Conservation (phyloP, 257 asterid species). For the Petunia axillaris region DNA sequence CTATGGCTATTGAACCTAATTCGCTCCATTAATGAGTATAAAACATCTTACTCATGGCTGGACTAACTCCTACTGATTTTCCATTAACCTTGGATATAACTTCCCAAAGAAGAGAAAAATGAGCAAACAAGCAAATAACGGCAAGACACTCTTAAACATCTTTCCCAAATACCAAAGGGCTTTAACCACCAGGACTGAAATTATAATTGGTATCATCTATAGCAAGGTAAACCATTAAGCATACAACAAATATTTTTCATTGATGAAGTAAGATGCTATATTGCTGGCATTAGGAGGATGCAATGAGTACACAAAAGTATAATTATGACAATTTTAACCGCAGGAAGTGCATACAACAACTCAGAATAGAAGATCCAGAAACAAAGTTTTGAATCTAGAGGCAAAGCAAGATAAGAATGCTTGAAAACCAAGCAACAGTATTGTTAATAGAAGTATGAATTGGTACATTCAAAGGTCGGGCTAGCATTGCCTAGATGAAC, state of each 20-base stretch:
- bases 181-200: background rate
- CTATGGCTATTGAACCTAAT: background rate
- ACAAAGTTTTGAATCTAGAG: background rate
- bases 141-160: background rate
- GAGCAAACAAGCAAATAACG: background rate
- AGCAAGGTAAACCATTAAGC: background rate
- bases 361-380: background rate
- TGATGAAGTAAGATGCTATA: no score
- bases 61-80: background rate
- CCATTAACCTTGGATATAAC: background rate
- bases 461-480: background rate
- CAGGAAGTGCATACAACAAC: background rate
- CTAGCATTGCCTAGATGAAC: constrained; percentile 3
- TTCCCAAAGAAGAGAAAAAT: background rate
- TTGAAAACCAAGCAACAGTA: background rate
- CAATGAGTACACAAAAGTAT: no score
- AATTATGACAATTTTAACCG: background rate
- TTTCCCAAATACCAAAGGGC: background rate
- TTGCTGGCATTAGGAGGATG: no score
- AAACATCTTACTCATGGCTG: background rate
- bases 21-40: background rate
- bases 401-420: background rate
- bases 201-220: background rate
- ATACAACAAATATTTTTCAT: background rate
- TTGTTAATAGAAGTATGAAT: background rate